phyloP scores from a whole-genome alignment of 345 rosid genomes.

The Pugionium dolabratum region DNA sequence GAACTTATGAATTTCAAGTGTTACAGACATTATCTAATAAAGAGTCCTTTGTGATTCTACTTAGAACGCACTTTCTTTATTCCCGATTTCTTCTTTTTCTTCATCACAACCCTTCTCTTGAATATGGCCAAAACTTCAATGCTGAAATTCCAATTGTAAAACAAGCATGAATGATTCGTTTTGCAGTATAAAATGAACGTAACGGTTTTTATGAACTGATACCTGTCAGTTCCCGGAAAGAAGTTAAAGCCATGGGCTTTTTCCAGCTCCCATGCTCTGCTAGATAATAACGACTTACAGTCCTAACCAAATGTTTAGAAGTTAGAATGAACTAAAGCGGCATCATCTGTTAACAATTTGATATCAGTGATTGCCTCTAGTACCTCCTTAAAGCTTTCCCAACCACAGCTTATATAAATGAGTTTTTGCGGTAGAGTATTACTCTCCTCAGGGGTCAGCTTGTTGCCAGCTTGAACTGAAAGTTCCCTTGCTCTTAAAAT shows the following conservation, averaged over 20 bases:
- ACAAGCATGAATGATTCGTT: neutral
- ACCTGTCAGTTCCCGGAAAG: conserved; percentile 96
- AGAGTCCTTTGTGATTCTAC: conserved; percentile 22
- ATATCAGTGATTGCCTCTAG: conserved; percentile 10
- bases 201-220: conserved; percentile 23
- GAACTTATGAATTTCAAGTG: conserved; percentile 18
- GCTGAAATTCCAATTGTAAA: conserved; percentile 46
- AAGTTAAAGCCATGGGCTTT: conserved; percentile 90
- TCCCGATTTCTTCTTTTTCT: conserved; percentile 65
- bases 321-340: conserved; percentile 12
- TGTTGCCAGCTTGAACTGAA: conserved; percentile 65
- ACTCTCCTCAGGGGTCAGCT: conserved; percentile 45
- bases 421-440: conserved; percentile 72
- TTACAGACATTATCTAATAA: conserved; percentile 26
- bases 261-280: conserved; percentile 72
- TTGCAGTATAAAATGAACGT: neutral
- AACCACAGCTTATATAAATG: conserved; percentile 93
- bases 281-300: conserved; percentile 69
- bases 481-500: conserved; percentile 79
- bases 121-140: conserved; percentile 81
- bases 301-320: conserved; percentile 51
- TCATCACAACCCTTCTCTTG: conserved; percentile 54
- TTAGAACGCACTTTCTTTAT: conserved; percentile 47
- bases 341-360: no score
- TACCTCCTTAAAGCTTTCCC: conserved; percentile 98